A percentile compares a stretch with the other conserved stretches of the same genome.
phyloP scores from a whole-genome alignment of 2,329 filamentous ascomycete species.

The Ceratocystiopsis brevicomis region DNA sequence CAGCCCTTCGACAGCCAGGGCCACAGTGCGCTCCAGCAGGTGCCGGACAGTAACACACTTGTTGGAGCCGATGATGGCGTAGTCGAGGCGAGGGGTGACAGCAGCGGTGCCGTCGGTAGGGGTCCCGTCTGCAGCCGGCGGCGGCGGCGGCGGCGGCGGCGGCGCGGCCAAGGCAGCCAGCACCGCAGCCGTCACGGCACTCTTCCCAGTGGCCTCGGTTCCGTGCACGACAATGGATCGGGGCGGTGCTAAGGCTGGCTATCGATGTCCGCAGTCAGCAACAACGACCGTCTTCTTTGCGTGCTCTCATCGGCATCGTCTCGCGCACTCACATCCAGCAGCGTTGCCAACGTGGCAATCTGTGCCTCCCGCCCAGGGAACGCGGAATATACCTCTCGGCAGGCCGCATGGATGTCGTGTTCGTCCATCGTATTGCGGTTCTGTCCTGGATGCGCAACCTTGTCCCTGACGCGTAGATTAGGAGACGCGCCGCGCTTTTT shows the following conservation, averaged over 20 bases:
- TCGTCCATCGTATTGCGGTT: too few relatives aligned
- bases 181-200: constrained; percentile 44
- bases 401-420: too few relatives aligned
- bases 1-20: constrained; percentile 35
- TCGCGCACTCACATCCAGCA: constrained; percentile 27
- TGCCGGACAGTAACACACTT: constrained; percentile 68
- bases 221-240: constrained; percentile 66
- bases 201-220: constrained; percentile 74
- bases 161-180: constrained; percentile 22
- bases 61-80: constrained; percentile 46
- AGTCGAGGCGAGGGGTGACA: constrained; percentile 22
- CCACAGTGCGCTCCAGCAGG: constrained; percentile 52
- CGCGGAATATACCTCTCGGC: too few relatives aligned
- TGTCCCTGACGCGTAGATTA: too few relatives aligned
- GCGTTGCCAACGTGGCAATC: constrained; percentile 36
- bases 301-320: not conserved
- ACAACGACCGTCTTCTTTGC: too few relatives aligned
- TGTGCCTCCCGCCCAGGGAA: constrained; percentile 41
- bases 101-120: constrained; percentile 14
- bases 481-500: too few relatives aligned
- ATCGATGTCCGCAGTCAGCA: not conserved
- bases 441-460: too few relatives aligned
- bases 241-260: constrained; percentile 50
- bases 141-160: too few relatives aligned
- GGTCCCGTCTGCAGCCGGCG: constrained; percentile 13